A percentile compares a stretch with the other conserved stretches of the same genome.
Evolutionary conservation across 1,284 basidiomycete species (phyloP).

Genomic region (Boletus austroedulis): DNA sequence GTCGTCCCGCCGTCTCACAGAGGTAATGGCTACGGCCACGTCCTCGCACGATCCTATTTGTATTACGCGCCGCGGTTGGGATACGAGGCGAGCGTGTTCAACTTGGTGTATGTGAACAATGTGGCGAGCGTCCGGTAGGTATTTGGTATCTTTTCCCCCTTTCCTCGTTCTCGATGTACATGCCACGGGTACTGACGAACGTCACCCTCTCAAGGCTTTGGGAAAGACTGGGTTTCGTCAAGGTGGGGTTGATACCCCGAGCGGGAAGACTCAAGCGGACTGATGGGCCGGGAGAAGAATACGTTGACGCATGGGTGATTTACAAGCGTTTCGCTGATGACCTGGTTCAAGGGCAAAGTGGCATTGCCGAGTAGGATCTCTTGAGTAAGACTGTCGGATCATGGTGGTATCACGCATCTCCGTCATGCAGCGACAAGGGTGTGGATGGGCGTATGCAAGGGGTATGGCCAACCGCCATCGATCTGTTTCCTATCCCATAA

Average conservation of each 20-base stretch:
- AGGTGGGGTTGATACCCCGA: constrained; percentile 80
- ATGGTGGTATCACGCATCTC: too few species aligned
- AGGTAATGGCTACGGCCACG: constrained; percentile 66
- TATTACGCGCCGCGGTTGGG: constrained; percentile 79
- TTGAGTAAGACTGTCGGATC: too few species aligned
- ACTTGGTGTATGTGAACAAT: constrained; percentile 88
- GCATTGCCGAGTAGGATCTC: neutral
- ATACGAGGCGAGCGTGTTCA: constrained; percentile 89
- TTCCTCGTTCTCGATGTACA: neutral
- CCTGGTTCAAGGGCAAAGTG: neutral
- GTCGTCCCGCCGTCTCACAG: constrained; percentile 72
- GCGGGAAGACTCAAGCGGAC: constrained; percentile 74
- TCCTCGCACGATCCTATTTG: constrained; percentile 79
- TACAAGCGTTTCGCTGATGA: constrained; percentile 67
- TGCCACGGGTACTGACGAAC: neutral
- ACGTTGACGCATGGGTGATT: constrained; percentile 84
- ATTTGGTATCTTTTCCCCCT: too few species aligned
- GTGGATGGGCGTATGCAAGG: too few species aligned
- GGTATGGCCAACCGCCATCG: too few species aligned
- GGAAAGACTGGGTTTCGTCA: constrained; percentile 82
- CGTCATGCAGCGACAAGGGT: too few species aligned
- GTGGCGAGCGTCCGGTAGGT: constrained; percentile 61
- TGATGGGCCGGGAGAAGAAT: constrained; percentile 75
- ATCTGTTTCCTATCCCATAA: too few species aligned
- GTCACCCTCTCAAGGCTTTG: constrained; percentile 56